Evolutionary conservation across 257 asterid species (phyloP).

Genomic region (Gentiana macrophylla): DNA sequence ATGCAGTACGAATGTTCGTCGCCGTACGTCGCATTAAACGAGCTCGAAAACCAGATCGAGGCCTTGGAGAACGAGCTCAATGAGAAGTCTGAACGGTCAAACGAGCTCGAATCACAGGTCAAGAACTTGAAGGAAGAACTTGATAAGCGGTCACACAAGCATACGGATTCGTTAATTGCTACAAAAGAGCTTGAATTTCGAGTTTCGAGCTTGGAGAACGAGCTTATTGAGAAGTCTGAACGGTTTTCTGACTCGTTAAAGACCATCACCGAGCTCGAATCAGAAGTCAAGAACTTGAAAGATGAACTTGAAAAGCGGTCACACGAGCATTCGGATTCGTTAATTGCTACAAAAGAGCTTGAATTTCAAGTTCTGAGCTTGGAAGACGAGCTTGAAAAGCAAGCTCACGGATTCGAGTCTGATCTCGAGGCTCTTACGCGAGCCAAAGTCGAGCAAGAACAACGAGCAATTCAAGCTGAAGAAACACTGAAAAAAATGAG

Average conservation of each 20-base stretch:
- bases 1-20: slow-evolving; percentile 82
- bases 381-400: slow-evolving; percentile 83
- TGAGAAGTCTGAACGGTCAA: slow-evolving; percentile 36
- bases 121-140: slow-evolving; percentile 51
- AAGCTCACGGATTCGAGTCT: slow-evolving; percentile 64
- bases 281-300: slow-evolving; percentile 47
- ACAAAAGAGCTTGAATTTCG: slow-evolving; percentile 50
- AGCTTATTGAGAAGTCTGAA: slow-evolving; percentile 37
- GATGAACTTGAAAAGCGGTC: slow-evolving; percentile 43
- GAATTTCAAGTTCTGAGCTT: slow-evolving; percentile 51
- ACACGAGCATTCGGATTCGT: slow-evolving; percentile 34
- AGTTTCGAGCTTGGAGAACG: slow-evolving; percentile 70
- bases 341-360: slow-evolving; percentile 36
- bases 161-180: slow-evolving; percentile 26
- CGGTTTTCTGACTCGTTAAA: slow-evolving; percentile 35
- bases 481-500: slow-evolving; percentile 70
- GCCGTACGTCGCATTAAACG: slow-evolving; percentile 35
- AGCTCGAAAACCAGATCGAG: slow-evolving; percentile 64
- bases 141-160: slow-evolving; percentile 38
- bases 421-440: slow-evolving; percentile 50
- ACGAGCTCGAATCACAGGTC: slow-evolving; percentile 53
- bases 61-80: slow-evolving; percentile 53
- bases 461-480: slow-evolving; percentile 86
- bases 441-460: slow-evolving; percentile 80
- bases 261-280: slow-evolving; percentile 51